Evolutionary conservation across 352 stramenopile genomes (phyloP).

Genomic region (Aphanomyces cochlioides): DNA sequence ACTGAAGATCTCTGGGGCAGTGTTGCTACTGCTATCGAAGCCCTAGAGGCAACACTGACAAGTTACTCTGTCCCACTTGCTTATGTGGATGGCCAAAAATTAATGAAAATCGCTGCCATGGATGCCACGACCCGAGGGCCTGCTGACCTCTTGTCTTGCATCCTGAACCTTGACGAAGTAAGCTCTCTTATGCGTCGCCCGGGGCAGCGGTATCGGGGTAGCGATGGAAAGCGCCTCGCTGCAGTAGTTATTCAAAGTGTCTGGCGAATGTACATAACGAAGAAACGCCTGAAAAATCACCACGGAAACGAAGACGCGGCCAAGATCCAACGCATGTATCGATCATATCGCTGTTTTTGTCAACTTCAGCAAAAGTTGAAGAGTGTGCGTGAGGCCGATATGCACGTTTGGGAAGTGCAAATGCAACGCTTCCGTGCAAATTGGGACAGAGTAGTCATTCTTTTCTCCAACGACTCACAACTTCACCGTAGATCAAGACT

Average conservation of each 20-base stretch:
- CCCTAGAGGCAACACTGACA: conserved; percentile 67
- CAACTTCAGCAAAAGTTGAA: conserved; percentile 43
- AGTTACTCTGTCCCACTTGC: conserved; percentile 84
- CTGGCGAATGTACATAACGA: conserved; percentile 57
- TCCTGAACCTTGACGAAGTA: conserved; percentile 87
- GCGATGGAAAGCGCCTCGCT: conserved; percentile 55
- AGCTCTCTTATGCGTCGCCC: conserved; percentile 53
- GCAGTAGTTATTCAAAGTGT: conserved; percentile 69
- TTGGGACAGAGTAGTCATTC: conserved; percentile 40
- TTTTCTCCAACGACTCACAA: background rate
- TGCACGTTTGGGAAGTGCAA: conserved; percentile 42
- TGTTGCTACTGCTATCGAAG: conserved; percentile 64
- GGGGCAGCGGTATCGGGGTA: conserved; percentile 75
- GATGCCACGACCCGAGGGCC: conserved; percentile 38
- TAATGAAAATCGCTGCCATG: conserved; percentile 68
- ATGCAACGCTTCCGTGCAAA: conserved; percentile 50
- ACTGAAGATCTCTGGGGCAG: conserved; percentile 78
- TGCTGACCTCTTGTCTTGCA: conserved; percentile 67
- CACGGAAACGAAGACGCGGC: conserved; percentile 44
- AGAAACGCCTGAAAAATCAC: conserved; percentile 45
- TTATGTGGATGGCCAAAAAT: conserved; percentile 77
- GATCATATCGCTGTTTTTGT: conserved; percentile 45
- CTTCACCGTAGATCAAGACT: conserved; percentile 36
- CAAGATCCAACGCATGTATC: conserved; percentile 61
- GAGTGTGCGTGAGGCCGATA: conserved; percentile 38